Base-by-base conservation (phyloP, 495 filamentous ascomycete genomes). In the Penicilliopsis zonata region DNA sequence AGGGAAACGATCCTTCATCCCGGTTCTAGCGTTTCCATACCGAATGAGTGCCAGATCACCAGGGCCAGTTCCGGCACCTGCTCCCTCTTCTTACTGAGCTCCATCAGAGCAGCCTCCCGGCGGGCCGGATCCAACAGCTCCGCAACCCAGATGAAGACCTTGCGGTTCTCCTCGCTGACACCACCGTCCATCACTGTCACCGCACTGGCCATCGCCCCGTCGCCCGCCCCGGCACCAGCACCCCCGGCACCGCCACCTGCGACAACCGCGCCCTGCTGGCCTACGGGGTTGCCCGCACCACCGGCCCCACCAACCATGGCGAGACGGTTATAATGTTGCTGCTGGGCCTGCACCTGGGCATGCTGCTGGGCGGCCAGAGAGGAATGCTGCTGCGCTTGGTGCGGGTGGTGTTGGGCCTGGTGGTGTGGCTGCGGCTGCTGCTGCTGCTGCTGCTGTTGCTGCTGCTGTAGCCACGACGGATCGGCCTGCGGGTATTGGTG, bases 31-130 rank as follows among this genome's bases (percentile, higher is more conserved):
- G 31, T 18, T 33, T 35, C 45, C 80, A 41, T 75, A 95, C 88
- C 90, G 52, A 95, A 95, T 2, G 90, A 95, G 56, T 99, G 88
- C 90, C 90, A 99, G 33, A 99, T 72, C 30, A 99, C 94, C 41
- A 99, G 60, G 18, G 90, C 90, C 37, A 99, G 65, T 56, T 99
- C 90, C 10, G 90, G 86, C 10, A 99, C 92, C 55, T 96, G 92
- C 53, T 99, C 90, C 26, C 90, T 67, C 67, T 99, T 99, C 68
- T 99, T 99, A 65, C 88, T 95, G 26, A 99, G 67, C 55, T 99
- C 90, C 51, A 99, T 74, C 12, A 99, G 69, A 30, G 90, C 92
- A 1, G 80, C 76, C 59, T 99, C 90, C 32, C 90, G 69, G 12
- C 84, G 84, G 30, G 72, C 75, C 29, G 85, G 82, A 48, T 86